Base-by-base conservation (phyloP, 192 early-diverging fungal species). In the Backusella tarrabulga region DNA sequence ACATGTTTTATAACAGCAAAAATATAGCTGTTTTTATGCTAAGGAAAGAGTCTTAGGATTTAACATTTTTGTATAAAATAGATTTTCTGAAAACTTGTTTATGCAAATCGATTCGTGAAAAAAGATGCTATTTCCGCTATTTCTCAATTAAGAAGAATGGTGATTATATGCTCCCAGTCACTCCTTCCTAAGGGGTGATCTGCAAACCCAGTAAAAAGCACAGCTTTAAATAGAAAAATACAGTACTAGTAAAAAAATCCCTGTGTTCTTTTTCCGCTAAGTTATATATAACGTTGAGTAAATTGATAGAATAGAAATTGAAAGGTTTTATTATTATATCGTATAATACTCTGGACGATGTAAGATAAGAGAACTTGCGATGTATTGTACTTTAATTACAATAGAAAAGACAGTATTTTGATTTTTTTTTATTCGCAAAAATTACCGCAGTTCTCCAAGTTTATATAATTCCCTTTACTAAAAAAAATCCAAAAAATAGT, bases 11-110 rank as follows among this genome's bases (percentile, higher is more conserved):
- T 63, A 63, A 29, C 9, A 8, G 8, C 8, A 7, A 21, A 56
- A 56, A 26, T 56, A 21, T 6, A 56, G 2, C 17, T 29, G 11
- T 50, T 50, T 50, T 50, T 44, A 17, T 7, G 23, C 26, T 3
- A 63, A 63, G 11, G 26, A 63, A 29, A 26, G 1, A 63, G 7
- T 0, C 4, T 8, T 29, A 12, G 2, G 2, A 26, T 26, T 63
- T 63, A 63, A 29, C 56, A 63, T 63, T 63, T 63, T 63, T 63
- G 56, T 63, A 63, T 63, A 63, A 63, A 14, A 23, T 63, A 29
- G 56, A 26, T 63, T 26, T 29, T 29, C 8, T 2, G 56, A 63
- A 63, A 63, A 63, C 56, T 26, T 63, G 56, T 63, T 63, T 63
- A 63, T 63, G 56, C 56, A 63, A 63, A 26, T 63, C 21, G 23